These are phyloP conservation scores for Myriangium duriaei DNA, from an alignment of 2,329 filamentous ascomycete genomes.

Conservation along the genomic window DNA sequence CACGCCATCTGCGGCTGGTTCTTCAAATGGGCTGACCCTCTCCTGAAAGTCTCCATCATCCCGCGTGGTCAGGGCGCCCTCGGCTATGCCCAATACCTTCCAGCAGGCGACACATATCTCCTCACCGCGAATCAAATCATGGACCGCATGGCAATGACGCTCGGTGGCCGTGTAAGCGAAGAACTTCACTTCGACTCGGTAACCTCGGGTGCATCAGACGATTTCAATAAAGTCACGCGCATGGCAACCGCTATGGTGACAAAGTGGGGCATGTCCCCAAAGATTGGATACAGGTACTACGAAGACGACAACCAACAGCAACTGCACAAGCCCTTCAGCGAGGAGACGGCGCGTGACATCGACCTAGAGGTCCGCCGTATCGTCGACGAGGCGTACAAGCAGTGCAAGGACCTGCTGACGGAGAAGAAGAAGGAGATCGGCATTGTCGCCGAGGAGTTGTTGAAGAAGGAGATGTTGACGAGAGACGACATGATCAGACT, in stretches of 20 bases:
- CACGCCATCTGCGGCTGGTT: slow-evolving; percentile 99
- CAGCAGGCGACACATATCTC: slow-evolving; percentile 78
- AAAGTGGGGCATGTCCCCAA: slow-evolving; percentile 96
- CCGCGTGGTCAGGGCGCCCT: slow-evolving; percentile 86
- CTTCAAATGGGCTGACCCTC: slow-evolving; percentile 88
- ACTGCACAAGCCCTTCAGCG: slow-evolving; percentile 88
- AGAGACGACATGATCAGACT: slow-evolving; percentile 87
- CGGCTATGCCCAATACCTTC: slow-evolving; percentile 96
- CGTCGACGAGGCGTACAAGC: slow-evolving; percentile 81
- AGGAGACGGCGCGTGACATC: slow-evolving; percentile 84
- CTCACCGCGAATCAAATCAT: slow-evolving; percentile 94
- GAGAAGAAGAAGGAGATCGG: slow-evolving; percentile 83
- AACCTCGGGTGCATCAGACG: slow-evolving; percentile 85
- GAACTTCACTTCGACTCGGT: slow-evolving; percentile 95
- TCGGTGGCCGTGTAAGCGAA: slow-evolving; percentile 88
- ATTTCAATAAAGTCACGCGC: slow-evolving; percentile 95
- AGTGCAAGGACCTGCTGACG: slow-evolving; percentile 70
- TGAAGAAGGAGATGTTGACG: slow-evolving; percentile 80
- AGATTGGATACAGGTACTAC: slow-evolving; percentile 87
- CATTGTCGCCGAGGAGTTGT: slow-evolving; percentile 80
- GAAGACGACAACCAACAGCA: slow-evolving; percentile 68
- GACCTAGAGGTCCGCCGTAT: slow-evolving; percentile 85
- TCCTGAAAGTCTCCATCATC: slow-evolving; percentile 97
- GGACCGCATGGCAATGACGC: slow-evolving; percentile 99
- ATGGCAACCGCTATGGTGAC: slow-evolving; percentile 98